These are phyloP conservation scores for Oryza rufipogon DNA, from an alignment of 176 grass and related monocot genomes.

Conservation along the genomic window DNA sequence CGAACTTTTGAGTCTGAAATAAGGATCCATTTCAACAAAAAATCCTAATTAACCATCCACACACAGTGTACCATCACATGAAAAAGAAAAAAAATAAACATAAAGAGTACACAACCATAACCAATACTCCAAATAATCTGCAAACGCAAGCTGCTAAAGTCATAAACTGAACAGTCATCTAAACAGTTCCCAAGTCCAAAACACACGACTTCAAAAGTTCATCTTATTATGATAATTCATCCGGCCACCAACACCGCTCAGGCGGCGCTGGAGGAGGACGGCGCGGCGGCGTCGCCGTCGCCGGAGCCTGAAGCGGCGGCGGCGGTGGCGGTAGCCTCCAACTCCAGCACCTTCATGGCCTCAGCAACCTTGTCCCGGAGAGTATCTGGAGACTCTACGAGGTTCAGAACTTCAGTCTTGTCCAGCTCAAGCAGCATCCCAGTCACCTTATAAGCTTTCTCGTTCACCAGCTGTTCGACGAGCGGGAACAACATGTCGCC, in stretches of 20 bases:
- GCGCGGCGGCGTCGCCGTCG: too few relatives aligned
- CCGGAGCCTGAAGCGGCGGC: neutral
- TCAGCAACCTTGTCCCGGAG: slow-evolving; percentile 46
- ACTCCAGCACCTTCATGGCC: slow-evolving; percentile 41
- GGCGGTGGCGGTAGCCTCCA: neutral
- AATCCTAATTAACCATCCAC: neutral
- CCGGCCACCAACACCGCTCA: neutral
- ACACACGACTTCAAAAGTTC: neutral
- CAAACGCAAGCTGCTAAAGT: neutral
- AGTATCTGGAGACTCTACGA: slow-evolving; percentile 48
- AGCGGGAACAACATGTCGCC: slow-evolving; percentile 51
- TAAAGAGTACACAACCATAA: neutral
- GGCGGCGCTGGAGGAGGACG: neutral
- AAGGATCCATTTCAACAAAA: neutral
- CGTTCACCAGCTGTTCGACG: slow-evolving; percentile 29
- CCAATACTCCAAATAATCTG: neutral
- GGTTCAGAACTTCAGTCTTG: slow-evolving; percentile 46
- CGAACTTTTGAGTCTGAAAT: neutral
- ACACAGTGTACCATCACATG: neutral
- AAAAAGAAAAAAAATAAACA: too few relatives aligned
- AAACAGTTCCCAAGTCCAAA: neutral
- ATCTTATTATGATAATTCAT: neutral
- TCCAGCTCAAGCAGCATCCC: slow-evolving; percentile 72
- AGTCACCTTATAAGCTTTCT: slow-evolving; percentile 46
- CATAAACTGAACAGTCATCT: neutral